Evolutionary conservation across 225 moss, liverwort and hornwort genomes (phyloP).

Genomic region (Physcomitrium patens): DNA sequence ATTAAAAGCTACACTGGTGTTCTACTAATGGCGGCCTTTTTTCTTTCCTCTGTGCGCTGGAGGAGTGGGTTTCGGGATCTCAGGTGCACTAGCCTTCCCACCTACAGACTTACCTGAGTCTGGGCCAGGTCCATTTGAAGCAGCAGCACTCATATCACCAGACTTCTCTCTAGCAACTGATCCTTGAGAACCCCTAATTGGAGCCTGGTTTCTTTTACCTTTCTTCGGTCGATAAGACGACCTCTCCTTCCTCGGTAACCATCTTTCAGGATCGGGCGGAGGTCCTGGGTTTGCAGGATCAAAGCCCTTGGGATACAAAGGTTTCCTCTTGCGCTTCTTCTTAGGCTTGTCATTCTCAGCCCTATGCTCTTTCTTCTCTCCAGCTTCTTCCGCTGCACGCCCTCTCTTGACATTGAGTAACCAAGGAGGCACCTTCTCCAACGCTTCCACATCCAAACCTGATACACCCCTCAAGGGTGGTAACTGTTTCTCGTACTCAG

Average conservation of each 20-base stretch:
- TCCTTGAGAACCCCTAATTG: slow-evolving; percentile 90
- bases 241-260: slow-evolving; percentile 96
- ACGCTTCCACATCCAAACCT: slow-evolving; percentile 66
- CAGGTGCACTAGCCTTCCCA: slow-evolving; percentile 42
- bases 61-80: slow-evolving; percentile 53
- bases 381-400: slow-evolving; percentile 68
- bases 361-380: slow-evolving; percentile 65
- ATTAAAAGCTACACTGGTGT: slow-evolving; percentile 22
- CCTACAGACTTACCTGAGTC: slow-evolving; percentile 46
- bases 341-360: slow-evolving; percentile 68
- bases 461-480: slow-evolving; percentile 74
- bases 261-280: slow-evolving; percentile 96
- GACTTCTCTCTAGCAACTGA: slow-evolving; percentile 65
- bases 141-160: slow-evolving; percentile 46
- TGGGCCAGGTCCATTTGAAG: slow-evolving; percentile 38
- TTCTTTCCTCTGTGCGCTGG: slow-evolving; percentile 63
- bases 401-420: slow-evolving; percentile 62
- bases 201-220: slow-evolving; percentile 71
- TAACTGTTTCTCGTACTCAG: slow-evolving; percentile 79
- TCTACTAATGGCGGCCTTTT: slow-evolving; percentile 59
- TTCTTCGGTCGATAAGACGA: slow-evolving; percentile 87
- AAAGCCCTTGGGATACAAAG: slow-evolving; percentile 87
- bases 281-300: slow-evolving; percentile 96
- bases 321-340: slow-evolving; percentile 91
- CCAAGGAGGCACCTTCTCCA: slow-evolving; percentile 84